phyloP scores from a whole-genome alignment of 2,329 filamentous ascomycete species.

The Calonectria pseudoreteaudii region DNA sequence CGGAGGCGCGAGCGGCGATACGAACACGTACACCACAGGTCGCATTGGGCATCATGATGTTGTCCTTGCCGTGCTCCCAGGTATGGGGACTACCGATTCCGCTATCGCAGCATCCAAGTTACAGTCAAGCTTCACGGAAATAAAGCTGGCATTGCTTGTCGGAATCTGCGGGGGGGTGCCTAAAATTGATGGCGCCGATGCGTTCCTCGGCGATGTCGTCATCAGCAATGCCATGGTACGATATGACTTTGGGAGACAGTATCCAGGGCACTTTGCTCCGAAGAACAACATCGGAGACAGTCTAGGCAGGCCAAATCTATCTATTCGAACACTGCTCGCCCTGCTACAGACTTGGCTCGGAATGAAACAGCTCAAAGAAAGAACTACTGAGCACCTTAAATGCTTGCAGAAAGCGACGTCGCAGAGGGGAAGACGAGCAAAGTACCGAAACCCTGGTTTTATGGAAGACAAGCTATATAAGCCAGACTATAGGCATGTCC shows the following conservation, averaged over 20 bases:
- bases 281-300: conserved; percentile 37
- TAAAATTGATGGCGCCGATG: conserved; percentile 21
- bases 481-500: neutral
- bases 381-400: conserved; percentile 26
- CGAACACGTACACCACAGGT: conserved; percentile 36
- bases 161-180: conserved; percentile 55
- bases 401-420: neutral
- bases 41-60: conserved; percentile 43
- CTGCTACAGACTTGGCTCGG: neutral
- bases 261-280: conserved; percentile 36
- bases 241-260: conserved; percentile 45
- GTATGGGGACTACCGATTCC: conserved; percentile 45
- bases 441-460: neutral
- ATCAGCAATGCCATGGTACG: conserved; percentile 45
- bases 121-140: conserved; percentile 45
- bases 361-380: conserved; percentile 26
- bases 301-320: conserved; percentile 31
- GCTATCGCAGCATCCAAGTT: conserved; percentile 44
- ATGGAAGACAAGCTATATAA: neutral
- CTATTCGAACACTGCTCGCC: conserved; percentile 40
- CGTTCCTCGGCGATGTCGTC: conserved; percentile 48
- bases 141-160: conserved; percentile 51
- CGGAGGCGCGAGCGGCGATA: neutral
- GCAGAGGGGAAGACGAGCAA: neutral
- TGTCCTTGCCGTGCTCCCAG: conserved; percentile 40